Conservation (phyloP, 371 early-diverging fungal genomes). For the Blakeslea trispora region DNA sequence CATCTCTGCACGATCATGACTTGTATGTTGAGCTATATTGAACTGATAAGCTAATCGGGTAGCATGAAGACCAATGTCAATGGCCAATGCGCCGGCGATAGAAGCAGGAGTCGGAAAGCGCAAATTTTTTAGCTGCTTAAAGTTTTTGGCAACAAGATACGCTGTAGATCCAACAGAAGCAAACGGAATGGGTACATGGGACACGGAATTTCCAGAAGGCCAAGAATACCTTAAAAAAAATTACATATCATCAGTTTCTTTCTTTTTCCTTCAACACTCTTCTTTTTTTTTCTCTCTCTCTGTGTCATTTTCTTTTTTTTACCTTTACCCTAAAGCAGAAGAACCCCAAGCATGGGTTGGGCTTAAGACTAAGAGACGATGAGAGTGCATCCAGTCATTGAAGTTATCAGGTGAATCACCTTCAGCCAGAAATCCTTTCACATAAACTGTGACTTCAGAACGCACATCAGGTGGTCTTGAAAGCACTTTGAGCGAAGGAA, state of each 20-base stretch:
- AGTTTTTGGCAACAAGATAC: constrained; percentile 33
- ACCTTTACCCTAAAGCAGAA: constrained; percentile 41
- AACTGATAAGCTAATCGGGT: constrained; percentile 47
- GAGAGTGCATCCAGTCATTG: constrained; percentile 55
- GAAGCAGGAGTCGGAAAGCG: constrained; percentile 43
- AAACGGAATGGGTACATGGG: constrained; percentile 43
- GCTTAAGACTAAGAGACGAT: constrained; percentile 44
- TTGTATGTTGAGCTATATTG: constrained; percentile 35
- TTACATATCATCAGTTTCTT: too few relatives aligned
- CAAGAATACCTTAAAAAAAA: constrained; percentile 55
- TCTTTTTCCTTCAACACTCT: too few relatives aligned
- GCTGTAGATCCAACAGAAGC: constrained; percentile 46
- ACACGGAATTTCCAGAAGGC: constrained; percentile 42
- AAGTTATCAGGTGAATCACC: constrained; percentile 51
- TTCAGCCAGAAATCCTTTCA: constrained; percentile 47
- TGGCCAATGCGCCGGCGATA: constrained; percentile 36
- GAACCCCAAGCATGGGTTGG: constrained; percentile 45
- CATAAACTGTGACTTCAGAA: constrained; percentile 50
- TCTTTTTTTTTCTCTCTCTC: constrained; percentile 1
- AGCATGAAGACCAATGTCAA: constrained; percentile 46
- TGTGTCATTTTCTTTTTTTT: not conserved
- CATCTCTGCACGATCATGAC: constrained; percentile 49
- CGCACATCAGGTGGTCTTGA: constrained; percentile 31
- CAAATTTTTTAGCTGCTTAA: constrained; percentile 36
- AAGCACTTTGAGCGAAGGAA: constrained; percentile 42